Percentiles rank a stretch among this genome's conserved stretches.
Conservation (phyloP, 345 rosid species). For the Sonneratia alba region DNA sequence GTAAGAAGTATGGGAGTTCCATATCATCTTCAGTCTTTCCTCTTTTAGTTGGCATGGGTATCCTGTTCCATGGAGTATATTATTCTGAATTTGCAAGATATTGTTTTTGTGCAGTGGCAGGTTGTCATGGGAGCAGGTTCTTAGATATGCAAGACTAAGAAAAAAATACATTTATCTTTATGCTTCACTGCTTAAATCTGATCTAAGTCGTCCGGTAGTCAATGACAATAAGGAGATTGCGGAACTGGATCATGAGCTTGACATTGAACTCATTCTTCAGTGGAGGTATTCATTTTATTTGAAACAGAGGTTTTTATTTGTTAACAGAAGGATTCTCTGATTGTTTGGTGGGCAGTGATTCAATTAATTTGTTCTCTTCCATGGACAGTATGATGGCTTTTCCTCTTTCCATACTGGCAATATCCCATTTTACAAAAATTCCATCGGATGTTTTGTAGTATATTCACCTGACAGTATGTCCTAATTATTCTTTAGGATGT, state of each 20-base stretch:
- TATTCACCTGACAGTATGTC: neutral
- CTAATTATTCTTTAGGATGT: constrained; percentile 47
- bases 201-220: constrained; percentile 41
- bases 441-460: neutral
- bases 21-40: neutral
- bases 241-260: constrained; percentile 79
- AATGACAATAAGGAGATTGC: constrained; percentile 74
- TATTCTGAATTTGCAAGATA: constrained; percentile 18
- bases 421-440: neutral
- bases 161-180: constrained; percentile 81
- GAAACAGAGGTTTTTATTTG: neutral
- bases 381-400: neutral
- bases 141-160: constrained; percentile 62
- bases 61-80: neutral
- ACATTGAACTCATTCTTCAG: constrained; percentile 81
- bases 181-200: constrained; percentile 85
- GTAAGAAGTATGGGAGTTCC: neutral
- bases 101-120: constrained; percentile 69
- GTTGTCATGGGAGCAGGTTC: constrained; percentile 86
- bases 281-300: constrained; percentile 50
- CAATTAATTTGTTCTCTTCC: neutral
- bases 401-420: neutral
- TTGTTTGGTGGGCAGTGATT: neutral
- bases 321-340: neutral
- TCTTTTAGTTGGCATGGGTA: neutral